Base-by-base conservation (phyloP, 805 yeast genomes). In the Wickerhamiella hasegawae region DNA sequence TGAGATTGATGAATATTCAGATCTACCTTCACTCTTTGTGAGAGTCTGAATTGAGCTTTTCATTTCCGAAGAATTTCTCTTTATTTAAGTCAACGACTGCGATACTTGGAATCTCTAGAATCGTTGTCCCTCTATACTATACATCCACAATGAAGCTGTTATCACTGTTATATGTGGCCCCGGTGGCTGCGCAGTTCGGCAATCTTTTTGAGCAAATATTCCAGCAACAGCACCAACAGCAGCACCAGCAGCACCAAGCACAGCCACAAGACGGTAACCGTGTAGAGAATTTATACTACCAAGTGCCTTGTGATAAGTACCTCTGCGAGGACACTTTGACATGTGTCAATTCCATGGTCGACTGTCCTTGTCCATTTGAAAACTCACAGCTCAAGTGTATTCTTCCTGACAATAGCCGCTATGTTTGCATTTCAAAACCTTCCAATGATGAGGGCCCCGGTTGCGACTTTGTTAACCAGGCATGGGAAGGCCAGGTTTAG, bases 301-400 rank as follows among this genome's bases (percentile, higher is more conserved):
- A 36, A 48, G 53, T 60, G 4, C 58, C 62, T 3, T 90, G 98
- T 51, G 55, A 58, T 8, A 60, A 61, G 4, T 87, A 76, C 52
- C 56, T 87, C 24, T 90, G 98, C 52, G 82, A 82, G 3, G 93
- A 76, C 45, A 82, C 96, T 0, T 62, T 74, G 28, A 63, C 63
- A 8, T 90, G 98, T 59, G 98, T 82, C 0, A 63, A 65, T 2
- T 47, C 56, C 1, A 71, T 82, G 0, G 45, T 65, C 5, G 79
- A 76, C 34, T 90, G 98, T 53, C 94, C 96, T 1, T 90, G 98
- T 53, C 83, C 82, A 2, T 87, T 72, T 51, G 90, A 94, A 1
- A 71, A 73, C 39, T 75, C 92, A 1, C 94, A 87, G 52, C 49
- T 80, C 41, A 78, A 81, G 49, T 90, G 98, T 55, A 52, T 67